Base-by-base conservation (phyloP, 2,329 filamentous ascomycete genomes). In the Pseudocercospora fuligena region DNA sequence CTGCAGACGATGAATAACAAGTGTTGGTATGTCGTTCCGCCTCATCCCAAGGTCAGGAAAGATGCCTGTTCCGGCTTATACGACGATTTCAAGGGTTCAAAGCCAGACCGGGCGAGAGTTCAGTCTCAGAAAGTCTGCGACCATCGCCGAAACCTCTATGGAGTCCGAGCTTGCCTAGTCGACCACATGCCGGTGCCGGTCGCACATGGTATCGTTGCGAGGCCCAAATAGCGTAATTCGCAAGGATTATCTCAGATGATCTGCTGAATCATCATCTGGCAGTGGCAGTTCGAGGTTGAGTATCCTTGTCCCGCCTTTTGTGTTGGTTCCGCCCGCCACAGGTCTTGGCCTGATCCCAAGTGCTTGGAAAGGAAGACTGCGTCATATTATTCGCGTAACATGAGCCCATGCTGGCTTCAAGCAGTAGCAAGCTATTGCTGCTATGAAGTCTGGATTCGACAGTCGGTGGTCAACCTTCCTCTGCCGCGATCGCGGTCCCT, bases 401-500 rank as follows among this genome's bases (percentile, higher is more conserved):
- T 25, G 46, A 49, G 46, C 12, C n/a, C 3, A 49, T 16, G 19
- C 23, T 49, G 46, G 46, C 23, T n/a, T 49, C 46, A 25, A 21
- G 23, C 19, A 25, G 46, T 25, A 21, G 23, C 46, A 49, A 25
- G 46, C 19, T 49, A 25, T 14, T 25, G 46, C 25, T 49, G 46
- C 46, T 49, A 49, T 49, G 19, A 25, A 49, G 25, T 49, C 12
- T 25, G 19, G 12, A 25, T 12, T 49, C 19, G 19, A 23, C 46
- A 12, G 19, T 19, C 46, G 12, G 25, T n/a, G 7, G 12, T 62
- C 53, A 66, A 19, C 27, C 64, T 60, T 68, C 60, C n/a, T 51
- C 66, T 21, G 66, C 62, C 54, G 60, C 61, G n/a, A 68, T 65
- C 8, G 59, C 47, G n/a, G 33, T 54, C 25, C 66, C 66, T 49